Percentiles rank a stretch among this genome's conserved stretches.
Conservation (phyloP, 371 early-diverging fungal genomes). For the Mucor irregularis region DNA sequence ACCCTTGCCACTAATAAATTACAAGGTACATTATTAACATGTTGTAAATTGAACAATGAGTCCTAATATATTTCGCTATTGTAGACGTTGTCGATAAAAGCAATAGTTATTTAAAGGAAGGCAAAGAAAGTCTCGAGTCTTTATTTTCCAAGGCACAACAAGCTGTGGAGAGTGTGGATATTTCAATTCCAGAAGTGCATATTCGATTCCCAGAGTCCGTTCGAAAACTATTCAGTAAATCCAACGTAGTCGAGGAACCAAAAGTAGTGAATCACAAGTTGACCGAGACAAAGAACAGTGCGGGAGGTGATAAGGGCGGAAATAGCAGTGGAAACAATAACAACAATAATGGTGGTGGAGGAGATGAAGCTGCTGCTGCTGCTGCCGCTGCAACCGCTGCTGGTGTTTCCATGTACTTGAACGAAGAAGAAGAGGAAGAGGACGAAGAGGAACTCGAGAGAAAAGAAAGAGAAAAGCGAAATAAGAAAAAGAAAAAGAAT, state of each 20-base stretch:
- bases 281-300: conserved; percentile 8
- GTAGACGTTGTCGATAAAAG: conserved; percentile 42
- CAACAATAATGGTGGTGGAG: conserved; percentile 10
- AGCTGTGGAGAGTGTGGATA: conserved; percentile 28
- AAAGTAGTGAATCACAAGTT: conserved; percentile 14
- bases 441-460: conserved; percentile 15
- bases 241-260: conserved; percentile 11
- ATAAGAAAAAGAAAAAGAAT: conserved; percentile 18
- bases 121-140: conserved; percentile 22
- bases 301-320: conserved; percentile 10
- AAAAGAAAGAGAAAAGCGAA: conserved; percentile 21
- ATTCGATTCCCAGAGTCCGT: conserved; percentile 37
- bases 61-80: neutral
- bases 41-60: no score
- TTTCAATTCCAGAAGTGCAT: conserved; percentile 44
- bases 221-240: conserved; percentile 23
- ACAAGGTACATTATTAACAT: conserved; percentile 29
- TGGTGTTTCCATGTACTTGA: neutral
- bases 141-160: conserved; percentile 28
- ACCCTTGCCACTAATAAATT: conserved; percentile 46
- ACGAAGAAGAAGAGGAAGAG: conserved; percentile 19
- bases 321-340: conserved; percentile 1
- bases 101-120: conserved; percentile 22
- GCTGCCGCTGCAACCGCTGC: conserved; percentile 28
- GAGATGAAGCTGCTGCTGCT: conserved; percentile 20